These are phyloP conservation scores for Peziza echinospora DNA, from an alignment of 495 filamentous ascomycete species.

Conservation along the genomic window DNA sequence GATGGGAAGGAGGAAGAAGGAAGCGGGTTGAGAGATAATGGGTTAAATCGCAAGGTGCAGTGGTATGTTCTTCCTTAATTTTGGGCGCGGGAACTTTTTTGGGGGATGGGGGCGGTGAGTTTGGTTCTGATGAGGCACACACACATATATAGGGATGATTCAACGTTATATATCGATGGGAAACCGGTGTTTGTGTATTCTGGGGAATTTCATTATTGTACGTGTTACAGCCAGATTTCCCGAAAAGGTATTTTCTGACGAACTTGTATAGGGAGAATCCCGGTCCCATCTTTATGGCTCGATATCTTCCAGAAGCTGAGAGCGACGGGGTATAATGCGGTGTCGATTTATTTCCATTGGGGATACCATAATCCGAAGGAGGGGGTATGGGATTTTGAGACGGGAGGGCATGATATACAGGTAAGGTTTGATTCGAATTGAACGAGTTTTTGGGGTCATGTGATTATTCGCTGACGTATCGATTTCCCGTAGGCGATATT, in stretches of 20 bases:
- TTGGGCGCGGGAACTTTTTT: background rate
- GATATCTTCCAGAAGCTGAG: constrained; percentile 17
- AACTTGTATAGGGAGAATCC: constrained; percentile 5
- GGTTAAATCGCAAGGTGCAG: background rate
- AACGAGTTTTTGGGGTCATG: too few relatives aligned
- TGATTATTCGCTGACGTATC: too few relatives aligned
- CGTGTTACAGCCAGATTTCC: constrained; percentile 5
- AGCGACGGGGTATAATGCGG: constrained; percentile 13
- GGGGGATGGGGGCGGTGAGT: too few relatives aligned
- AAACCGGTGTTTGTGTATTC: constrained; percentile 38
- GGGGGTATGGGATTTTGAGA: constrained; percentile 11
- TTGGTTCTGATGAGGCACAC: background rate
- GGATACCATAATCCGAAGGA: constrained; percentile 12
- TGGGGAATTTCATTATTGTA: constrained; percentile 36
- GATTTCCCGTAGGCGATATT: constrained; percentile 9
- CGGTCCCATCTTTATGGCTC: constrained; percentile 12
- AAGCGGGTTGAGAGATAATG: background rate
- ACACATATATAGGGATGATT: constrained; percentile 26
- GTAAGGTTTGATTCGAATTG: background rate
- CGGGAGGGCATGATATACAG: constrained; percentile 12
- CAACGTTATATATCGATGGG: constrained; percentile 38
- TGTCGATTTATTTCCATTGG: constrained; percentile 16
- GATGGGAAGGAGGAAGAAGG: too few relatives aligned
- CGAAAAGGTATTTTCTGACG: background rate
- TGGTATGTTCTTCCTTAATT: background rate